Base-by-base conservation (phyloP, 2,329 filamentous ascomycete species). In the Cercospora zeina region DNA sequence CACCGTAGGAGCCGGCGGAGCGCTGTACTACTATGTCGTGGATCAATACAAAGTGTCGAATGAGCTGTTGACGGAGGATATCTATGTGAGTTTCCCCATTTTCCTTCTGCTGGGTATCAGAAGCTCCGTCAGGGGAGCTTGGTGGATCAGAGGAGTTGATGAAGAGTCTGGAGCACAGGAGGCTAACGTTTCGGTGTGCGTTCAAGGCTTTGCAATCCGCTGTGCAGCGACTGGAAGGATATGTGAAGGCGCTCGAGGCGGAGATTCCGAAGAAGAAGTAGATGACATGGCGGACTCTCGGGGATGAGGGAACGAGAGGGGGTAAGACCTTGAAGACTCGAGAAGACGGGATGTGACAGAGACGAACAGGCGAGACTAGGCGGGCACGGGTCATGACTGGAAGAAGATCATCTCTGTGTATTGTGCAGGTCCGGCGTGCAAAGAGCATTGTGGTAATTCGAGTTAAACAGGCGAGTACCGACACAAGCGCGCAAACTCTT, bases 11-110 rank as follows among this genome's bases (percentile, higher is more conserved):
- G 88, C 93, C 49, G 92, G 91, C 71, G 85, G 84, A 57, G 88
- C 86, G 62, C 89, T 96, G 71, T 97, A 97, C 81, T 92, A 91
- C 77, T 97, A 97, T 77, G 85, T 96, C 68, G 80, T 97, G 71
- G 87, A 93, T 75, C 93, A 97, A 78, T 97, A 97, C 82, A 91
- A 92, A 80, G 83, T 92, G 47, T 90, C 91, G 70, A 97, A 97
- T 80, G 90, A 96, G 79, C 84, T 97, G 73, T 81, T 97, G 78
- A 93, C 89, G 64, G 92, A 96, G 79, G 93, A 97, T 78, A 96
- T 97, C 76, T 93, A 93, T 79, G 93, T 97, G 85, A 78, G 91
- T 47, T 58, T 51, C 7, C 24, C 24, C 3, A 3, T 27, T 4
- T 55, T 2, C 14, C 2, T 14, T 4, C 16, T 37, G 61, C 55